These are phyloP conservation scores for Lasiosphaeria ovina DNA, from an alignment of 495 filamentous ascomycete genomes.

Conservation along the genomic window DNA sequence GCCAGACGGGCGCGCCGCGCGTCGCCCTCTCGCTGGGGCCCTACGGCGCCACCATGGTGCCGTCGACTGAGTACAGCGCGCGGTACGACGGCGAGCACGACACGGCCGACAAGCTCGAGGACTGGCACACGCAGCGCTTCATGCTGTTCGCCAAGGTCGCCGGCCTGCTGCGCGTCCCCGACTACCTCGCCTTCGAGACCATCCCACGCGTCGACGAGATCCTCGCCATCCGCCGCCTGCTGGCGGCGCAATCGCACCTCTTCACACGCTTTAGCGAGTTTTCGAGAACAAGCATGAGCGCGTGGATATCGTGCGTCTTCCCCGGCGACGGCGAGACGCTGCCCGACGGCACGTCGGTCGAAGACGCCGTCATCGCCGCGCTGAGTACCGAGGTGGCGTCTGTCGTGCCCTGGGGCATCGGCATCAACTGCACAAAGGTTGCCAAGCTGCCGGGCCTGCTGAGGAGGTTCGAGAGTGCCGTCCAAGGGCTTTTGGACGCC, in stretches of 20 bases:
- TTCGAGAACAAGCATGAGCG: conserved; percentile 28
- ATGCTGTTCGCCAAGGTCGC: conserved; percentile 38
- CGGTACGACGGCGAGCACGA: conserved; percentile 51
- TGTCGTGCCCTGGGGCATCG: conserved; percentile 56
- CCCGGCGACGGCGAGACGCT: conserved; percentile 44
- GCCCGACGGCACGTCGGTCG: conserved; percentile 45
- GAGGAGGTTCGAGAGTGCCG: conserved; percentile 41
- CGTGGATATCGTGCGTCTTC: conserved; percentile 65
- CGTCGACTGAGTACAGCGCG: conserved; percentile 63
- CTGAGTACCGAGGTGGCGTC: conserved; percentile 30
- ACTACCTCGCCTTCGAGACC: conserved; percentile 65
- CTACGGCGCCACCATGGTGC: conserved; percentile 64
- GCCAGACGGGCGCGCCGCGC: conserved; percentile 25
- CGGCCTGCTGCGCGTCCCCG: conserved; percentile 33
- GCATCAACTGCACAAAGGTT: conserved; percentile 66
- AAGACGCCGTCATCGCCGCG: conserved; percentile 46
- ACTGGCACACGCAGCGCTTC: conserved; percentile 58
- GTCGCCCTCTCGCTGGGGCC: conserved; percentile 60
- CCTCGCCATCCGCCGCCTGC: conserved; percentile 50
- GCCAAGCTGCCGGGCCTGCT: conserved; percentile 51
- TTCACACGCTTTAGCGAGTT: not conserved
- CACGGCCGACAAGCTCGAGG: conserved; percentile 38
- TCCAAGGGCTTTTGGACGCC: conserved; percentile 34
- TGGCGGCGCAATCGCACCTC: conserved; percentile 6
- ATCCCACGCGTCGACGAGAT: conserved; percentile 59